Evolutionary conservation across 2,329 filamentous ascomycete species (phyloP).

Genomic region (Tolypocladium cylindrosporum): DNA sequence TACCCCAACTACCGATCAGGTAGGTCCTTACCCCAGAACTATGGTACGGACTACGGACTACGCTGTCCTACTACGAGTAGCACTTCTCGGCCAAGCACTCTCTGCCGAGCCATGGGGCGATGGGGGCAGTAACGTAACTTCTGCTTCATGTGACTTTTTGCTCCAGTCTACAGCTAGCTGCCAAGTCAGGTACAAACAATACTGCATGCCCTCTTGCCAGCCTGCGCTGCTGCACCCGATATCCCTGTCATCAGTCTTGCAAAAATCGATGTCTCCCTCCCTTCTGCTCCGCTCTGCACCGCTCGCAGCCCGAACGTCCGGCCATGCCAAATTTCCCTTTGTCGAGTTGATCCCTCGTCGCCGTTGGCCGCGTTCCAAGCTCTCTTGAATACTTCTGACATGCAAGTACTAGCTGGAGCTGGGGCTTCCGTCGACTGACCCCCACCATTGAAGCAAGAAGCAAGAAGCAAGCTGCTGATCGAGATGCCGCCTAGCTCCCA

Average conservation of each 20-base stretch:
- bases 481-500: background rate
- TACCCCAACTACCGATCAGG: background rate
- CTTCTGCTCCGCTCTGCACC: background rate
- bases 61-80: too few species aligned
- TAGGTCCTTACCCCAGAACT: background rate
- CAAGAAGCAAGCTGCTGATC: background rate
- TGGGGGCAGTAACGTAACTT: background rate
- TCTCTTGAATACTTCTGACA: background rate
- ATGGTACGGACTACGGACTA: too few species aligned
- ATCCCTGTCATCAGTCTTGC: slow-evolving; percentile 1
- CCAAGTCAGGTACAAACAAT: slow-evolving; percentile 1
- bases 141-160: slow-evolving; percentile 4
- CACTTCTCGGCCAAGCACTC: background rate
- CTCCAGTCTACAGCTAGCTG: slow-evolving; percentile 5
- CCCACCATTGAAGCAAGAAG: background rate
- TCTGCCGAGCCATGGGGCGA: background rate
- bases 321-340: background rate
- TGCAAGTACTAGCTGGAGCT: background rate
- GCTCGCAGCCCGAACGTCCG: background rate
- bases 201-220: background rate
- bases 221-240: background rate
- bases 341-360: background rate
- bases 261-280: background rate
- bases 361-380: background rate
- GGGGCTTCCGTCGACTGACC: background rate